These are phyloP conservation scores for Aegilops tauschii DNA, from an alignment of 176 grass and related monocot species.

Conservation along the genomic window DNA sequence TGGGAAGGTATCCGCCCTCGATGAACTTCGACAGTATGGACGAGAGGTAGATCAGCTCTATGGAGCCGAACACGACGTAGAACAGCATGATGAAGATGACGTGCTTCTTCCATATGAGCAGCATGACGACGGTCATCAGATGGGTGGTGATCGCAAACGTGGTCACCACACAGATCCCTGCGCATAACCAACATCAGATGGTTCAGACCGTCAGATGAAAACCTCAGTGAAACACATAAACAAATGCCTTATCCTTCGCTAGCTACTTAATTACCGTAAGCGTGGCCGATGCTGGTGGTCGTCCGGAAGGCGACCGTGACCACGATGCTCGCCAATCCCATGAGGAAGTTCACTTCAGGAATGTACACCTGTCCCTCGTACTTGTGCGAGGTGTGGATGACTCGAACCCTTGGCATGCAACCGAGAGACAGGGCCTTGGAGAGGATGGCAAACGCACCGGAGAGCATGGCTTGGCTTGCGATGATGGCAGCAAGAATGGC, in stretches of 20 bases:
- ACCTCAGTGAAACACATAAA: not conserved
- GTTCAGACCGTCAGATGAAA: not conserved
- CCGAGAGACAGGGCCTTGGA: constrained; percentile 68
- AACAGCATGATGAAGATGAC: constrained; percentile 40
- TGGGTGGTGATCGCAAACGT: constrained; percentile 64
- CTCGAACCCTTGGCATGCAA: constrained; percentile 63
- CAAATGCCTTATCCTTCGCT: not conserved
- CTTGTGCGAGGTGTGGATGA: constrained; percentile 64
- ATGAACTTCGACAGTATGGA: constrained; percentile 61
- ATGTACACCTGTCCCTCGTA: constrained; percentile 81
- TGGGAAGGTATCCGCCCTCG: constrained; percentile 59
- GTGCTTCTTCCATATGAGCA: constrained; percentile 66
- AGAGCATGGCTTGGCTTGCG: constrained; percentile 81
- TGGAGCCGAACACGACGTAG: constrained; percentile 38
- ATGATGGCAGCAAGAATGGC: constrained; percentile 65
- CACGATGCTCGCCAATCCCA: constrained; percentile 51
- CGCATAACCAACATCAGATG: not conserved
- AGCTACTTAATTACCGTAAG: constrained; percentile 36
- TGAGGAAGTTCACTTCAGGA: constrained; percentile 75
- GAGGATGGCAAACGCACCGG: constrained; percentile 61
- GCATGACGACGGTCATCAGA: constrained; percentile 61
- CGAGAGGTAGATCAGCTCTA: constrained; percentile 57
- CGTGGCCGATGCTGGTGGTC: constrained; percentile 57
- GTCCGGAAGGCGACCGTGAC: constrained; percentile 58
- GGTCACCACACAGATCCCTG: constrained; percentile 58